Conservation (phyloP, 306 rosid genomes). For the Boehmeria nivea region DNA sequence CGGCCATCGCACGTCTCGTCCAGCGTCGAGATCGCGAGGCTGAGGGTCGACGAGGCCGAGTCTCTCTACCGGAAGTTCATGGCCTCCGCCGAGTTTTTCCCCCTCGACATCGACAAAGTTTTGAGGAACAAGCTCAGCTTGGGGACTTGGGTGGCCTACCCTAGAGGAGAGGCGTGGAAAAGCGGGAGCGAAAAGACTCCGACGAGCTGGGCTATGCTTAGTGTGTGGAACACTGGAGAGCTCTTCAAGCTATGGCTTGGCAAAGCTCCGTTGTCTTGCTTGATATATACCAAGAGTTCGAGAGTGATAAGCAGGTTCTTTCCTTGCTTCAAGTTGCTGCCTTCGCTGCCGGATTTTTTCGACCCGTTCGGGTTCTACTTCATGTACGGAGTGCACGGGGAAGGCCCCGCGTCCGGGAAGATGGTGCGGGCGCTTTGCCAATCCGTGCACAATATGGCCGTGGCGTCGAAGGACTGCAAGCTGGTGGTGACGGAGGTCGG, state of each 20-base stretch:
- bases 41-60: conserved; percentile 73
- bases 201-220: conserved; percentile 70
- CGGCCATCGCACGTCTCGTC: conserved; percentile 34
- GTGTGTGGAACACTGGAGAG: conserved; percentile 86
- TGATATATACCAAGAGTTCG: conserved; percentile 55
- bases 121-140: conserved; percentile 62
- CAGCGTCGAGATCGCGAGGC: conserved; percentile 41
- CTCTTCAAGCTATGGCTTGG: conserved; percentile 65
- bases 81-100: conserved; percentile 67
- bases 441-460: conserved; percentile 71
- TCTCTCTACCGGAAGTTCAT: conserved; percentile 59
- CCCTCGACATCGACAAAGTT: conserved; percentile 59
- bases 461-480: conserved; percentile 44
- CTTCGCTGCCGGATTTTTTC: conserved; percentile 58
- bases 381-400: conserved; percentile 66
- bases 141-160: conserved; percentile 88
- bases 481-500: conserved; percentile 75
- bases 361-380: conserved; percentile 86
- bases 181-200: conserved; percentile 18
- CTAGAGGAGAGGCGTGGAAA: conserved; percentile 35
- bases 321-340: conserved; percentile 63
- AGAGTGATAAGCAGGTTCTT: conserved; percentile 58
- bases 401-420: conserved; percentile 71
- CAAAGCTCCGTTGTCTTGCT: conserved; percentile 64
- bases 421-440: conserved; percentile 58